Evolutionary conservation across 345 rosid species (phyloP).

Genomic region (Brassica rapa): DNA sequence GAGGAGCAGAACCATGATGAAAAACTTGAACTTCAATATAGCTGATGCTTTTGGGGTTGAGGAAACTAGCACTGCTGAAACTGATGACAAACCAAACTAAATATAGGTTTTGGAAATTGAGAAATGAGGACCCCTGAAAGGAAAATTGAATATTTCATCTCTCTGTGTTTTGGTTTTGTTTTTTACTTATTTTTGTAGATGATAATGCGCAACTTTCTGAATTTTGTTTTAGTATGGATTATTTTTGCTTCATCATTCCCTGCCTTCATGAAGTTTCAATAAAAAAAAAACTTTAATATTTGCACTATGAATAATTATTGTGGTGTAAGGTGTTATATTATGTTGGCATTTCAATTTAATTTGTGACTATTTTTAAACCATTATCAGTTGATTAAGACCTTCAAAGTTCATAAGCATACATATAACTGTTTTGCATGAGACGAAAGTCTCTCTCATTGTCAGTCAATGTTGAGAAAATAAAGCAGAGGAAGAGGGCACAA

Average conservation of each 20-base stretch:
- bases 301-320: background rate
- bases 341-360: background rate
- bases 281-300: background rate
- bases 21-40: conserved; percentile 63
- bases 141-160: conserved; percentile 5
- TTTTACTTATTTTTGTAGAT: background rate
- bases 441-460: background rate
- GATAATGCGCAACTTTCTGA: background rate
- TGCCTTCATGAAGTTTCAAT: background rate
- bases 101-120: conserved; percentile 11
- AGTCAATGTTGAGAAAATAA: background rate
- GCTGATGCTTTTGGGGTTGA: conserved; percentile 70
- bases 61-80: conserved; percentile 21
- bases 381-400: background rate
- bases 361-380: background rate
- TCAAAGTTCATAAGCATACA: background rate
- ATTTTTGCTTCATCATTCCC: conserved; percentile 26
- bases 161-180: background rate
- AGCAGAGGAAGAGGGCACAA: background rate
- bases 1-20: conserved; percentile 76
- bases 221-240: background rate
- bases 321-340: background rate
- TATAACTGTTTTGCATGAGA: background rate
- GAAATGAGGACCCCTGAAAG: conserved; percentile 13
- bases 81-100: background rate